Percentiles rank a stretch among this genome's conserved stretches.
Evolutionary conservation across 2,329 filamentous ascomycete genomes (phyloP).

Genomic region (Aspergillus floridensis): DNA sequence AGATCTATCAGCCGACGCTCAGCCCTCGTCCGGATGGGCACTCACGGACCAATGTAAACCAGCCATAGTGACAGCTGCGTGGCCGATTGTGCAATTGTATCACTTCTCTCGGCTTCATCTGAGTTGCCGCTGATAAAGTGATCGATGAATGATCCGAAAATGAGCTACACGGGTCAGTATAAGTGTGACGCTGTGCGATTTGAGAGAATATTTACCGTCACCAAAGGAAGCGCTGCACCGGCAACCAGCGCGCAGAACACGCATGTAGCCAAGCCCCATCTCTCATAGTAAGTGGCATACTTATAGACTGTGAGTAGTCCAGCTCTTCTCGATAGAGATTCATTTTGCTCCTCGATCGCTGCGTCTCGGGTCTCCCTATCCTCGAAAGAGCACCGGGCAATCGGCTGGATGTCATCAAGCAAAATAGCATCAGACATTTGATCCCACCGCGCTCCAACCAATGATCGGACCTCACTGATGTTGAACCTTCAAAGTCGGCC

Average conservation of each 20-base stretch:
- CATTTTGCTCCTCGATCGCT: not conserved
- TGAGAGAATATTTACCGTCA: not conserved
- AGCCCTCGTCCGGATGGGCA: too few relatives aligned
- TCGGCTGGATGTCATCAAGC: not conserved
- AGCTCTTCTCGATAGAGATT: not conserved
- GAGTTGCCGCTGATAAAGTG: conserved; percentile 1
- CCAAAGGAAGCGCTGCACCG: conserved; percentile 9
- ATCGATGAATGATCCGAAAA: not conserved
- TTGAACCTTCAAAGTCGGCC: too few relatives aligned
- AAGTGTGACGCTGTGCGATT: too few relatives aligned
- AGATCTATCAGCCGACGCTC: too few relatives aligned
- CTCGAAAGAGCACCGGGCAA: not conserved
- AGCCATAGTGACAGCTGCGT: not conserved
- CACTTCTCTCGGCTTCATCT: not conserved
- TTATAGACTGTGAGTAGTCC: conserved; percentile 1
- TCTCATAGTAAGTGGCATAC: not conserved
- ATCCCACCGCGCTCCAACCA: too few relatives aligned
- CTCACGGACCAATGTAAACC: conserved; percentile 8
- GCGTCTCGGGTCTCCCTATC: too few relatives aligned
- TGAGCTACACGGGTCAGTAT: too few relatives aligned
- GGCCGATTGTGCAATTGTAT: not conserved
- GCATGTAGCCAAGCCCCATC: not conserved
- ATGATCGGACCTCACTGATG: too few relatives aligned
- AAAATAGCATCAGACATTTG: not conserved
- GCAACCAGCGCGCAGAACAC: conserved; percentile 7